Base-by-base conservation (phyloP, 2,329 filamentous ascomycete species). In the Xylariaceae sp. region DNA sequence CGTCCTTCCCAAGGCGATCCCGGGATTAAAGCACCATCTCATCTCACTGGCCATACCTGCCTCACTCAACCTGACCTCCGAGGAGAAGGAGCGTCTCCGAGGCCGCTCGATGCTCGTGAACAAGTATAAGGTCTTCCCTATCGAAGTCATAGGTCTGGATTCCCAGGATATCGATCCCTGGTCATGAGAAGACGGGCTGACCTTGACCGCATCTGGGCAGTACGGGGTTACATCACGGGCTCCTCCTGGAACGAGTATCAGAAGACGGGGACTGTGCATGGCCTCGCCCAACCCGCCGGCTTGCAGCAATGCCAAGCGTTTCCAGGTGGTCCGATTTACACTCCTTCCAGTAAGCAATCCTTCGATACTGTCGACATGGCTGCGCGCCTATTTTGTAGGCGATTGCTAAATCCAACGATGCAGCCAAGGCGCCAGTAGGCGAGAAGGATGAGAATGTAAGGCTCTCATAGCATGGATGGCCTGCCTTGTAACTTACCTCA, bases 211-310 rank as follows among this genome's bases (percentile, higher is more conserved):
- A 17, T 12, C 15, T 3, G 32, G 23, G 13, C 24, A 46, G 46
- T 94, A n/a, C 80, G 88, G 41, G 88, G 88, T 50, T 94, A 94
- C 67, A 80, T 95, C 59, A 88, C 88, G 5, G 88, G 88, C 30
- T 85, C 80, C 31, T 88, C 85, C 0, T 94, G 86, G 83, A 72
- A 72, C 27, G 88, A 94, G 67, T 74, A 92, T 67, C 67, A 77
- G 58, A 71, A 74, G 49, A 71, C 65, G 14, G 84, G 85, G 36
- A 94, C 87, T 2, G 83, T 94, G 12, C 86, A 94, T 63, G 86
- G 87, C 15, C 81, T 89, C 50, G 57, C 71, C 12, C 70, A 88
- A 50, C 76, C 83, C 1, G 63, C 69, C 3, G 87, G 85, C 1
- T 66, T 95, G 47, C 63, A 72, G 56, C 83, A 85, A 61, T 87